These are phyloP conservation scores for Backusella tarrabulga DNA, from an alignment of 192 early-diverging fungal genomes.

Conservation along the genomic window DNA sequence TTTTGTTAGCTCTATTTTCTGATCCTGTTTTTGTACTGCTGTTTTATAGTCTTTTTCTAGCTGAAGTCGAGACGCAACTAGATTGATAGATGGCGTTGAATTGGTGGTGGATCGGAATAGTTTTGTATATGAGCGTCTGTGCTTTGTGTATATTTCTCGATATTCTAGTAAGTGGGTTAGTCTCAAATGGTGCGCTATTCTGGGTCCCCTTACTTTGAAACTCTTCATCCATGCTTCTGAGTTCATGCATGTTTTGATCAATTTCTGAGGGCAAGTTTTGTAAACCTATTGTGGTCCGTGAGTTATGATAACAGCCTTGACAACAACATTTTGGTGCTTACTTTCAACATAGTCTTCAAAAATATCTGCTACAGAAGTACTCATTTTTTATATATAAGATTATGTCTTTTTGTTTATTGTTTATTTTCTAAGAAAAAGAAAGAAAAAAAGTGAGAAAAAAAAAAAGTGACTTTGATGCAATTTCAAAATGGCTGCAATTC, in stretches of 20 bases:
- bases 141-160: conserved; percentile 21
- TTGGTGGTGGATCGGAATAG: not conserved
- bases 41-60: conserved; percentile 44
- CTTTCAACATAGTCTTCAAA: conserved; percentile 57
- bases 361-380: conserved; percentile 41
- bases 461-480: not conserved
- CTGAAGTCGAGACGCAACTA: conserved; percentile 17
- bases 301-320: not conserved
- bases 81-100: not conserved
- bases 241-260: conserved; percentile 51
- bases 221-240: conserved; percentile 47
- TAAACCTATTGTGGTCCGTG: conserved; percentile 32
- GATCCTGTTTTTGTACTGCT: conserved; percentile 51
- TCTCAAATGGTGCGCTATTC: not conserved
- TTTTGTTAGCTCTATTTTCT: conserved; percentile 49
- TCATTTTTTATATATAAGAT: conserved; percentile 27
- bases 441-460: not conserved
- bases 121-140: conserved; percentile 16
- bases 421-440: not conserved
- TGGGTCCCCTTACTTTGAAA: conserved; percentile 38
- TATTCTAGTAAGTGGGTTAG: conserved; percentile 4
- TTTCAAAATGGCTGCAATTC: not conserved
- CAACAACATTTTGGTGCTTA: conserved; percentile 20
- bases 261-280: conserved; percentile 54
- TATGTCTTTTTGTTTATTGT: too few relatives aligned